Base-by-base conservation (phyloP, 352 stramenopile species). In the Pythium oligandrum region DNA sequence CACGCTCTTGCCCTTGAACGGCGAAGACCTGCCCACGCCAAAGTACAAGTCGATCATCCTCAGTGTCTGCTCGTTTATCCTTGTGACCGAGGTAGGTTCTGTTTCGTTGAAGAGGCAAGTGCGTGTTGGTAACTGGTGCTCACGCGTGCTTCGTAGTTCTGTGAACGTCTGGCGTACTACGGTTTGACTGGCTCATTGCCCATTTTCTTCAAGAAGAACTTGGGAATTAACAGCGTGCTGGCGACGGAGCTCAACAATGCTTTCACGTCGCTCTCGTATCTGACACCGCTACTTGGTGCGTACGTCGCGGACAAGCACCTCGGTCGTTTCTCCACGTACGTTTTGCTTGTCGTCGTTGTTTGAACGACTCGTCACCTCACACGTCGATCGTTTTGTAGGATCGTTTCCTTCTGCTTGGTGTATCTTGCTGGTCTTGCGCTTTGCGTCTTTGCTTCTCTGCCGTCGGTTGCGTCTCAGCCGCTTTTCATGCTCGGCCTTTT, bases 21-120 rank as follows among this genome's bases (percentile, higher is more conserved):
- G 17, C 17, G 17, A 26, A 26, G 17, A 26, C 17, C 17, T 26
- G 17, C 17, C 17, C 17, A 26, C 17, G 17, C 17, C 17, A 26
- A 26, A 26, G 17, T 26, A 26, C 55, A 79, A 80, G 60, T 94
- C 83, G 40, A 87, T 92, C 58, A 92, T 94, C 54, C 46, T 91
- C 44, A 88, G 70, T 64, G 83, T 94, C 42, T 94, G 83, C 70
- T 92, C 81, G 2, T 94, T 89, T 63, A 94, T 94, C 53, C 82
- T 94, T 48, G 76, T 90, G 46, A 90, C 83, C 3, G 83, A 94
- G 63, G 73, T 83, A 51, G 17, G 17, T 26, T 26, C 17, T 26
- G 17, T 26, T 26, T 26, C 9, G 57, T 17, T 54, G 40, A 47
- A 71, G 3, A 53, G 62, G 2, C 64, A 63, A 35, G 72, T 67